Base-by-base conservation (phyloP, 768 basidiomycete genomes). In the Butyriboletus loyo region DNA sequence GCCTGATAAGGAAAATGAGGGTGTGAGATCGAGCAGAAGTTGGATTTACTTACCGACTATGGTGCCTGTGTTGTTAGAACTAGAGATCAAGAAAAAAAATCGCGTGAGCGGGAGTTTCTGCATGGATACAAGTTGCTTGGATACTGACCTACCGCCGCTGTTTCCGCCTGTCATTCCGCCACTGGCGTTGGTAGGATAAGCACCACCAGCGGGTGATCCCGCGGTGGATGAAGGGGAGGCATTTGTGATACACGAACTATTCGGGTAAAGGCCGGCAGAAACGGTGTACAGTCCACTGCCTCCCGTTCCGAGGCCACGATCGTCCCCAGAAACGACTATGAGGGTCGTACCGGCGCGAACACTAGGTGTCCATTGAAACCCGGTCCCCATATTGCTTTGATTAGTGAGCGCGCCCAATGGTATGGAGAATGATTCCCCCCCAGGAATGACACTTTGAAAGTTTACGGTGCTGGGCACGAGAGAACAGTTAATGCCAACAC, bases 141-240 rank as follows among this genome's bases (percentile, higher is more conserved):
- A 52, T 44, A 57, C 66, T 51, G 45, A 61, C 56, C 72, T 66
- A 28, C 67, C 55, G 17, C 66, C 56, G 27, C 67, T 57, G 31
- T 66, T 56, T 13, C 58, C 55, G 10, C 53, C 58, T 4, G 68
- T 72, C 22, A 66, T 63, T 11, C 71, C 61, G 7, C 76, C 75
- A 37, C 65, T 71, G 19, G 75, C 67, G 43, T 75, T 76, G 0
- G 87, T 89, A 0, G 85, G 80, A 63, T 86, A 87, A 34, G 73
- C 73, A 0, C 87, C 88, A 34, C 89, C 89, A 21, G 89, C 89
- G 7, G 89, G 87, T 49, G 72, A 74, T 3, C 87, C 89, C 10
- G 86, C 78, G 2, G 89, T 92, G 5, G 89, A 89, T 46, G 85
- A 88, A 0, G 89, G 89, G 46, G 87, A 89, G 14, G 56, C 67